Base-by-base conservation (phyloP, 495 filamentous ascomycete species). In the Annulohypoxylon bovei region DNA sequence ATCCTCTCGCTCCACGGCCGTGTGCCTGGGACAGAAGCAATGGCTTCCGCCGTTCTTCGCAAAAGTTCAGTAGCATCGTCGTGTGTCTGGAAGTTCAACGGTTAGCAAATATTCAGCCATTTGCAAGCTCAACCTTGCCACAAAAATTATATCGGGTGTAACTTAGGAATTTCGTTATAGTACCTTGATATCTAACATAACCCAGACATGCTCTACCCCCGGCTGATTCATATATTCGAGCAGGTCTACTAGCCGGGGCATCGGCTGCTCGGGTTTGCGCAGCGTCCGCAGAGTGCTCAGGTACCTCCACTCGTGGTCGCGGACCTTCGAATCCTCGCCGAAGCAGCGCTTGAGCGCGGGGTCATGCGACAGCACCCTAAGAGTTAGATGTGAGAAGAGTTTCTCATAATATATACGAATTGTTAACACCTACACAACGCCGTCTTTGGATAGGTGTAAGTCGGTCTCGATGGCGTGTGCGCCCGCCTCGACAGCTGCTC, bases 111-210 rank as follows among this genome's bases (percentile, higher is more conserved):
- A n/a, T 7, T 4, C 14, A 58, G 4, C 5, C 46, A 46, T 59
- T 16, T 30, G 14, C 27, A 3, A 27, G 6, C 1, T 32, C 27
- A 27, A 33, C 16, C 22, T 57, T 11, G 2, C 8, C 11, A 33
- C 47, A 28, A 28, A n/a, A 16, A 12, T 32, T 11, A 25, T 14
- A 20, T 28, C 33, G 35, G 22, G 9, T 14, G 7, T 7, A 53
- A 46, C 5, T 6, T n/a, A 16, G 4, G 6, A 2, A 33, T 30
- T 2, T 20, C 55, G 50, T 7, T 9, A 7, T 16, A n/a, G 11
- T 79, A 93, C 89, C 80, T 98, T 98, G 73, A 98, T 92, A 76
- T 98, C 95, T 0, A 98, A 82, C 44, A 98, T 77, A 2, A 94
- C 54, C 94, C 95, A 97, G 4, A 93, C 80, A 40, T 90, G 73